Base-by-base conservation (phyloP, 495 filamentous ascomycete species). In the Pyronema domesticum region DNA sequence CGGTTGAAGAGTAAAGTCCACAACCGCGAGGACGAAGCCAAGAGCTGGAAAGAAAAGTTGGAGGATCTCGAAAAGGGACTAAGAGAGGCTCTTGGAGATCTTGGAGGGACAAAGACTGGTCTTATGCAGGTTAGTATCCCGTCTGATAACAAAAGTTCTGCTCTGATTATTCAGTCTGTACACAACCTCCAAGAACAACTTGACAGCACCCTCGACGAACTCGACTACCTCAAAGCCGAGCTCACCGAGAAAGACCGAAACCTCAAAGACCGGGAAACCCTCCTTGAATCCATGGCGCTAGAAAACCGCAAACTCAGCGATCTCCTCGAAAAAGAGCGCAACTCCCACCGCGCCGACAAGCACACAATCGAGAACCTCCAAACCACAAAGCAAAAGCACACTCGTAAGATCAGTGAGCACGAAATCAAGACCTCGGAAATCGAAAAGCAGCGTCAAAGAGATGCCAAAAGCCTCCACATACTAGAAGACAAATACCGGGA, bases 21-120 rank as follows among this genome's bases (percentile, higher is more conserved):
- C 5, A 76, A 78, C 17, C 79, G 84, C 18, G 89, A 96, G 66
- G 80, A 89, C 46, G 91, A 96, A 63, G 85, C 85, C 4, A 80
- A 80, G 9, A 81, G 85, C 51, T 95, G 82, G 81, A 88, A 88
- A 63, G 84, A 95, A 68, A 78, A 85, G 42, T 76, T 95, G 11
- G 78, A 84, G 62, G 88, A 95, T 58, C 73, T 96, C 9, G 93
- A 96, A 70, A 84, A 78, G 60, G 85, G 85, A 61, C 72, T 98
- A 46, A 80, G 87, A 45, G 83, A 87, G 62, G 84, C 84, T 1
- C 72, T 96, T 47, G 80, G 82, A 51, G 88, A 93, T 69, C 72
- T 88, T 53, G 85, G 83, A 54, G 89, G 87, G 47, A 91, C 87
- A n/a, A 76, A 84, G 60, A 83, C 85, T 46, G 86, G 80, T 55